A percentile compares a stretch with the other conserved stretches of the same genome.
Evolutionary conservation across 2,329 filamentous ascomycete genomes (phyloP).

Genomic region (Gliomastix tumulicola): DNA sequence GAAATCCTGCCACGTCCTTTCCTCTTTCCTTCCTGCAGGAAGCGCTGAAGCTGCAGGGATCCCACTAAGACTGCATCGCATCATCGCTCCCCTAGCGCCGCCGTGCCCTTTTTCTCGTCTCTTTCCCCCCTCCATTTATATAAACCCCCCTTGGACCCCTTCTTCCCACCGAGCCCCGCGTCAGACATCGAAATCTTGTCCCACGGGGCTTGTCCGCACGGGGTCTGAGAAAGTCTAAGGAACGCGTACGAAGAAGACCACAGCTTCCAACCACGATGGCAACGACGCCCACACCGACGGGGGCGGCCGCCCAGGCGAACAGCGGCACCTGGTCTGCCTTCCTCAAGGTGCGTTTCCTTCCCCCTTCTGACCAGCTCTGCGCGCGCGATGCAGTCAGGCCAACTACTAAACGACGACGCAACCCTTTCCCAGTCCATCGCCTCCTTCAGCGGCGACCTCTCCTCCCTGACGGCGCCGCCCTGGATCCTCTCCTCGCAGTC

Average conservation of each 20-base stretch:
- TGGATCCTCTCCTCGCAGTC: slow-evolving; percentile 77
- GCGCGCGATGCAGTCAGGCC: neutral
- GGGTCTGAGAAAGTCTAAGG: too few species aligned
- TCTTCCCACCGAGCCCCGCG: neutral
- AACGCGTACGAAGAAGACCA: too few species aligned
- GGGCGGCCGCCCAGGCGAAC: slow-evolving; percentile 24
- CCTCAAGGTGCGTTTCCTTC: slow-evolving; percentile 26
- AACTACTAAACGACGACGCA: too few species aligned
- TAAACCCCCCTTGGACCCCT: neutral
- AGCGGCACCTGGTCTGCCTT: slow-evolving; percentile 44
- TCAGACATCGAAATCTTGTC: too few species aligned
- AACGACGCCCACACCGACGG: neutral
- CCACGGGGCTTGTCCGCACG: too few species aligned
- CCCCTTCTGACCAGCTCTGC: neutral
- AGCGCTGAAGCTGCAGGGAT: too few species aligned
- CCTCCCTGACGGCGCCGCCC: slow-evolving; percentile 72
- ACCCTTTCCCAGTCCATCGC: slow-evolving; percentile 57
- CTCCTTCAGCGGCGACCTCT: slow-evolving; percentile 76
- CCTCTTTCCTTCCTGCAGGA: too few species aligned
- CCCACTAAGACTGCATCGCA: too few species aligned
- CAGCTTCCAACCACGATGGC: slow-evolving; percentile 9
- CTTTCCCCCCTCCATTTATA: neutral
- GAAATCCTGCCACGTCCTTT: too few species aligned
- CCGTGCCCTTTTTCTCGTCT: too few species aligned
- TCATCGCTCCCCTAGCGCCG: too few species aligned